Evolutionary conservation across 2,329 filamentous ascomycete genomes (phyloP).

Genomic region (Monilinia laxa): DNA sequence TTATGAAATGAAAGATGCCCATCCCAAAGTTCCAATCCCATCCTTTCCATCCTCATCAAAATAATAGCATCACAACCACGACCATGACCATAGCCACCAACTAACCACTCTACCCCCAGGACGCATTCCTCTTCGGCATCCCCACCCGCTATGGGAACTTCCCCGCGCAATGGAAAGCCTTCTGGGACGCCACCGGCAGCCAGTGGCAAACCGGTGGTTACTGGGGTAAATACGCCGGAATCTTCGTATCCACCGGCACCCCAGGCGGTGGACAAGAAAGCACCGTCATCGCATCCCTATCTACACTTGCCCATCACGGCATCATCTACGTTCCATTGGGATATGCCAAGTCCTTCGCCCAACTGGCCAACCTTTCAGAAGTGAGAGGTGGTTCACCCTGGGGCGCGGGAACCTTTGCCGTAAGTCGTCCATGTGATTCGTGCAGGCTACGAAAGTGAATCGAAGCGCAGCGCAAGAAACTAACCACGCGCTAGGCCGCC

Average conservation of each 20-base stretch:
- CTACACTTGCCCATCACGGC: conserved; percentile 87
- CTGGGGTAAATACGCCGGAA: conserved; percentile 84
- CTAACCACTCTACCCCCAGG: conserved; percentile 42
- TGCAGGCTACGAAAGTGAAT: no score
- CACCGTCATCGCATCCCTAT: conserved; percentile 77
- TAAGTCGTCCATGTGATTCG: conserved; percentile 40
- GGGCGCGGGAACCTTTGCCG: conserved; percentile 90
- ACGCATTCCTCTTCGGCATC: conserved; percentile 89
- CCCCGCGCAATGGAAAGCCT: conserved; percentile 85
- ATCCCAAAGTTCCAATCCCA: background rate
- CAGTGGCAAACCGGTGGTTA: conserved; percentile 78
- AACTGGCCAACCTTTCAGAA: conserved; percentile 71
- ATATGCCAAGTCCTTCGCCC: conserved; percentile 75
- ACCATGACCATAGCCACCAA: background rate
- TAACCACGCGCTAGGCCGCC: conserved; percentile 43
- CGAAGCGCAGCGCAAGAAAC: no score
- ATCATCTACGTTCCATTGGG: conserved; percentile 96
- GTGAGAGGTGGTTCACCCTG: conserved; percentile 85
- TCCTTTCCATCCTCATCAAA: background rate
- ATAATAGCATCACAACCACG: background rate
- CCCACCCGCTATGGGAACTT: conserved; percentile 97
- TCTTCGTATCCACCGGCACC: conserved; percentile 87
- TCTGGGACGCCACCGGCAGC: conserved; percentile 86
- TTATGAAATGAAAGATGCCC: background rate
- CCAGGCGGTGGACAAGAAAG: conserved; percentile 90